phyloP scores from a whole-genome alignment of 1,139 yeast species.

The Saccharomyces hybrid region DNA sequence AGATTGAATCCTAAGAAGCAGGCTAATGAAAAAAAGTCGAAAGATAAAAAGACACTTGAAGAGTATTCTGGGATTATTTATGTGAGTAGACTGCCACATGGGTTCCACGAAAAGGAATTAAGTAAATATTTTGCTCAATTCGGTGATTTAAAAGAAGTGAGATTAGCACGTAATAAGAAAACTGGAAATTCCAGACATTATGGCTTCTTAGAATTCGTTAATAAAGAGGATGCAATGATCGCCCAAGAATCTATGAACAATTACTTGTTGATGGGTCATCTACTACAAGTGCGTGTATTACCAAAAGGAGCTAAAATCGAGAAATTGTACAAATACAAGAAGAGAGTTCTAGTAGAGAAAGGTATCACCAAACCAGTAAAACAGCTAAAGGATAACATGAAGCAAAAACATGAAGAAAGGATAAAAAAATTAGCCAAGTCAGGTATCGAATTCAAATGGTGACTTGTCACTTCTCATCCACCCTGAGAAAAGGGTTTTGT shows the following conservation, averaged over 20 bases:
- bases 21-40: constrained; percentile 4
- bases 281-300: constrained; percentile 57
- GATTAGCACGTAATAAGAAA: constrained; percentile 81
- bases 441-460: constrained; percentile 33
- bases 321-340: constrained; percentile 52
- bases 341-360: constrained; percentile 37
- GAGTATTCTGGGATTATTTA: constrained; percentile 60
- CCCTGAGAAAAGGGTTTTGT: not conserved
- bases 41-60: constrained; percentile 7
- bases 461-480: not conserved
- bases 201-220: constrained; percentile 80
- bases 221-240: constrained; percentile 67
- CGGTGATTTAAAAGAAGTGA: constrained; percentile 71
- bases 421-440: constrained; percentile 27
- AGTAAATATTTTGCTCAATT: constrained; percentile 79
- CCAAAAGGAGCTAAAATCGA: constrained; percentile 43
- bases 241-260: constrained; percentile 97
- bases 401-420: constrained; percentile 31
- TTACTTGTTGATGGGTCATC: constrained; percentile 81
- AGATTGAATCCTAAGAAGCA: constrained; percentile 26
- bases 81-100: constrained; percentile 87
- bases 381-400: constrained; percentile 31
- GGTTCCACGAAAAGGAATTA: constrained; percentile 75
- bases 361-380: constrained; percentile 32
- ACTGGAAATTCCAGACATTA: constrained; percentile 91